Conservation (phyloP, 208 protist genomes). For the Trichomonas tenax region DNA sequence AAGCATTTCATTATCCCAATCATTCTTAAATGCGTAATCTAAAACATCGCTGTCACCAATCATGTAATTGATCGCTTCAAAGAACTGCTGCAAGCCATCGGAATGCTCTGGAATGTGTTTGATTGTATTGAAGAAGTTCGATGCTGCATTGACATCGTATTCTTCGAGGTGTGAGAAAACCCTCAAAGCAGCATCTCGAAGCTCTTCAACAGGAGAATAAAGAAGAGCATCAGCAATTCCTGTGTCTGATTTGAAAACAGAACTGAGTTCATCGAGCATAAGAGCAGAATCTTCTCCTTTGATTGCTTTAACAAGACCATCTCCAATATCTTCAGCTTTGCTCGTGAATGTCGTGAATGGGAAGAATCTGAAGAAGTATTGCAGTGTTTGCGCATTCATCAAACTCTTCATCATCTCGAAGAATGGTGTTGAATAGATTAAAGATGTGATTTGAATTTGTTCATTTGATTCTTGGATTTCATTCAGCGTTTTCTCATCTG, state of each 20-base stretch:
- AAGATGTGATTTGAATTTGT: not conserved
- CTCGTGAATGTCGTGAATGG: not conserved
- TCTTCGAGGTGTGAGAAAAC: not conserved
- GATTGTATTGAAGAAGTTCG: not conserved
- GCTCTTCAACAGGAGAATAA: not conserved
- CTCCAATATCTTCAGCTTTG: not conserved
- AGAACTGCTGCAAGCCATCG: not conserved
- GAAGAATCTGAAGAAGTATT: not conserved
- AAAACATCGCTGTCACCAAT: not conserved
- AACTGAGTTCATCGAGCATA: not conserved
- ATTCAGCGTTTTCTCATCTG: not conserved
- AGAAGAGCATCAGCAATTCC: not conserved
- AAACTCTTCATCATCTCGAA: not conserved
- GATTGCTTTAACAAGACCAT: not conserved
- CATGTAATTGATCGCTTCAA: not conserved
- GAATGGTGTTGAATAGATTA: not conserved
- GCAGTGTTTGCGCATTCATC: not conserved
- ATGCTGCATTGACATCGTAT: not conserved
- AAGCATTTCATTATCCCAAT: not conserved
- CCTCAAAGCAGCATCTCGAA: not conserved
- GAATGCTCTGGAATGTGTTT: not conserved
- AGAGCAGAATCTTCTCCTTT: not conserved
- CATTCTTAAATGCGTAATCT: not conserved
- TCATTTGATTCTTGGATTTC: not conserved
- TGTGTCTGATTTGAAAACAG: not conserved